Conservation (phyloP, 352 stramenopile genomes). For the Phytophthora fragariae region DNA sequence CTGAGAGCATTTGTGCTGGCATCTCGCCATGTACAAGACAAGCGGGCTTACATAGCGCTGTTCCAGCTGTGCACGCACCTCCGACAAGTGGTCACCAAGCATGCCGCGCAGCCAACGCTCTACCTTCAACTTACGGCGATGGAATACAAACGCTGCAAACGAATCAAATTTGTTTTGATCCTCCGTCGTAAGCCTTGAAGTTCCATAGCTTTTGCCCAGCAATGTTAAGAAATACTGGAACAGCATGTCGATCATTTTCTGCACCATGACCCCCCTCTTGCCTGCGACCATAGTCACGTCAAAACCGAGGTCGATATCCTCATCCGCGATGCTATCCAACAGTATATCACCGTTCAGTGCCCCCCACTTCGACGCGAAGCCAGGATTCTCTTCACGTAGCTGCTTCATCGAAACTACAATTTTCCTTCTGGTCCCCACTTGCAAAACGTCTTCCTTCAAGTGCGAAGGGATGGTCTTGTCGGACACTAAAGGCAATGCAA, state of each 20-base stretch:
- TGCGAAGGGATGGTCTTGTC: conserved; percentile 21
- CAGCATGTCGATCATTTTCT: background rate
- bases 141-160: background rate
- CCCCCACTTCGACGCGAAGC: conserved; percentile 41
- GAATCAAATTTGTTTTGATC: background rate
- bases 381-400: conserved; percentile 37
- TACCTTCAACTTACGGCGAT: background rate
- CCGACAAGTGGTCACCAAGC: conserved; percentile 10
- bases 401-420: conserved; percentile 34
- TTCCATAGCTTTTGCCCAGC: background rate
- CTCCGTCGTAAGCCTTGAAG: background rate
- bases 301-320: conserved; percentile 48
- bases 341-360: conserved; percentile 14
- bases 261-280: background rate
- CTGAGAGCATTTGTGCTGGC: conserved; percentile 45
- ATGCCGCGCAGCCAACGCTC: background rate
- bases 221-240: background rate
- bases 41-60: conserved; percentile 14
- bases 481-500: conserved; percentile 7
- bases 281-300: background rate
- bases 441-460: conserved; percentile 40
- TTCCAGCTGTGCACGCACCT: conserved; percentile 24
- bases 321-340: conserved; percentile 45
- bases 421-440: conserved; percentile 13
- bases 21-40: conserved; percentile 45